Evolutionary conservation across 116 monocot species (phyloP).

Genomic region (Phalaenopsis hybrid): DNA sequence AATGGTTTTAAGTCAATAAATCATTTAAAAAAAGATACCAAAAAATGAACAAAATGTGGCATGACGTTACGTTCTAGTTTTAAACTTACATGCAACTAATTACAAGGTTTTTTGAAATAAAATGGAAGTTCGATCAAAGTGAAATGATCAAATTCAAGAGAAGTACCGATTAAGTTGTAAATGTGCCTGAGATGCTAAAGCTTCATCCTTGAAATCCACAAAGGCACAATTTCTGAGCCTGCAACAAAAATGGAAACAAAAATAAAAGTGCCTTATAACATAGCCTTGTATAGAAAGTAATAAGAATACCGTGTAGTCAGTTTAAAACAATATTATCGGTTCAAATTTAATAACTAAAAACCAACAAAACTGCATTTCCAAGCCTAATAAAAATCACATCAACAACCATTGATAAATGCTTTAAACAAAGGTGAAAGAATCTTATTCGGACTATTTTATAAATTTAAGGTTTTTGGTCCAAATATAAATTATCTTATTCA

Average conservation of each 20-base stretch:
- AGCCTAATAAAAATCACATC: neutral
- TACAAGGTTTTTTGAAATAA: neutral
- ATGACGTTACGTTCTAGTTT: too few relatives aligned
- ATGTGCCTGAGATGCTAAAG: slow-evolving; percentile 48
- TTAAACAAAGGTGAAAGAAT: too few relatives aligned
- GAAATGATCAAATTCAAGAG: neutral
- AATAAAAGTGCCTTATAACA: neutral
- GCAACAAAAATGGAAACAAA: neutral
- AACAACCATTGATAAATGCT: too few relatives aligned
- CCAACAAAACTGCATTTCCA: neutral
- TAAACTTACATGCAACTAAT: neutral
- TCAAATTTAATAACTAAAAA: neutral
- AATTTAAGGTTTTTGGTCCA: neutral
- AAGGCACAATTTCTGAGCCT: slow-evolving; percentile 67
- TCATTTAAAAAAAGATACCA: neutral
- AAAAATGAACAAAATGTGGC: neutral
- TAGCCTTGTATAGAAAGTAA: neutral
- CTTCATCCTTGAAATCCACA: slow-evolving; percentile 63
- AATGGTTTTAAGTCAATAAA: neutral
- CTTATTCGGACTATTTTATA: too few relatives aligned
- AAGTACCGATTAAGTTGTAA: slow-evolving; percentile 56
- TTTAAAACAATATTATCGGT: neutral
- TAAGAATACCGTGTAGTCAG: neutral
- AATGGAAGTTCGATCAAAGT: neutral
- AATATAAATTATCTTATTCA: neutral